Percentiles rank a stretch among this genome's conserved stretches.
Conservation (phyloP, 2,329 filamentous ascomycete species). For the Cladophialophora exuberans region DNA sequence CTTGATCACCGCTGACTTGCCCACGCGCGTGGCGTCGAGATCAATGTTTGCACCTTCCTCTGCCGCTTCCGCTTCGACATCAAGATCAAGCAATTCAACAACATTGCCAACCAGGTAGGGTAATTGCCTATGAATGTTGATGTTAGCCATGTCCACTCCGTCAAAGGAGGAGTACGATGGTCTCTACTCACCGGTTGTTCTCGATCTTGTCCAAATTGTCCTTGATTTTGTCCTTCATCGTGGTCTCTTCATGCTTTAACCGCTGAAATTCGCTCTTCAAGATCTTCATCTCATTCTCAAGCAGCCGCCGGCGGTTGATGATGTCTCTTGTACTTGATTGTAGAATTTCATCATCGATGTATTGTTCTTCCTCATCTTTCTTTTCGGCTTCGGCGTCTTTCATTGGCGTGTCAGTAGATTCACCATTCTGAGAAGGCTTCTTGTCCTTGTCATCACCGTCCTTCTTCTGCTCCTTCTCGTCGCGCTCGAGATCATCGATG, state of each 20-base stretch:
- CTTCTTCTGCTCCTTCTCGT: conserved; percentile 67
- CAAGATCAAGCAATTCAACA: conserved; percentile 93
- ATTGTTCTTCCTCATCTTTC: conserved; percentile 71
- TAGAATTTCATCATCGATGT: conserved; percentile 91
- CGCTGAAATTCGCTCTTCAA: conserved; percentile 98
- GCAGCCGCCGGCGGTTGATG: conserved; percentile 81
- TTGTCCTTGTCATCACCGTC: conserved; percentile 61
- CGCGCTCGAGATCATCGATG: conserved; percentile 84
- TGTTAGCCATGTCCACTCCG: conserved; percentile 20
- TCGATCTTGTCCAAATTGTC: conserved; percentile 99
- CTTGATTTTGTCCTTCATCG: conserved; percentile 99
- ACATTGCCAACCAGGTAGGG: conserved; percentile 98
- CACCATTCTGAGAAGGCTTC: conserved; percentile 53
- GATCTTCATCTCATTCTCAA: conserved; percentile 97
- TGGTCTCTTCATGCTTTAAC: conserved; percentile 89
- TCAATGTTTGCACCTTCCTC: conserved; percentile 99
- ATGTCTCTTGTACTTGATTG: conserved; percentile 94
- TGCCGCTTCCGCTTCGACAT: conserved; percentile 91
- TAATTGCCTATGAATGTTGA: conserved; percentile 69
- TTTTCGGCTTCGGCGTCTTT: conserved; percentile 72
- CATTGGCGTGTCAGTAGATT: conserved; percentile 81
- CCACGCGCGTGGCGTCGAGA: conserved; percentile 91
- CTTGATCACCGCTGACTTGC: conserved; percentile 99
- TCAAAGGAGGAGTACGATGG: neutral
- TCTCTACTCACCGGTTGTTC: conserved; percentile 88